Conservation (phyloP, 768 basidiomycete species). For the Hericium erinaceus region DNA sequence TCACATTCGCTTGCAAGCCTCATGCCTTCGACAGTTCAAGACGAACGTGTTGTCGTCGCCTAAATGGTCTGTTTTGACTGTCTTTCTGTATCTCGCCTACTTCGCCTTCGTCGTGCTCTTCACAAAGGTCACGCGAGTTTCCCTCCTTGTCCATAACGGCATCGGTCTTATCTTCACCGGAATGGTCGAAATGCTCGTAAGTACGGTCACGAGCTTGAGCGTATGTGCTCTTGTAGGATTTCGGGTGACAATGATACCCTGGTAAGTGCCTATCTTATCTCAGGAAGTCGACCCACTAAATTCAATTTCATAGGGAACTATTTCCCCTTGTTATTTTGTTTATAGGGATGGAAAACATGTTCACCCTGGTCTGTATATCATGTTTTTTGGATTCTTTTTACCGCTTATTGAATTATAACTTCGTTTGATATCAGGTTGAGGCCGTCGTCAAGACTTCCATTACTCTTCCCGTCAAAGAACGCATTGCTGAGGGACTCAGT, state of each 20-base stretch:
- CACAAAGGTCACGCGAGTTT: constrained; percentile 61
- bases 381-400: constrained; percentile 33
- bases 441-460: constrained; percentile 79
- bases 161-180: constrained; percentile 91
- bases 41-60: constrained; percentile 35
- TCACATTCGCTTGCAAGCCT: neutral
- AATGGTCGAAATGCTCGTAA: constrained; percentile 82
- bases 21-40: constrained; percentile 35
- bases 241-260: constrained; percentile 83
- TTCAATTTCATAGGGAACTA: constrained; percentile 48
- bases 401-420: constrained; percentile 10
- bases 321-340: constrained; percentile 92
- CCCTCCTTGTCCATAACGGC: constrained; percentile 83
- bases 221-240: constrained; percentile 88
- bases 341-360: constrained; percentile 97
- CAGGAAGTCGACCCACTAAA: neutral
- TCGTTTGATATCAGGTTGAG: constrained; percentile 49
- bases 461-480: constrained; percentile 81
- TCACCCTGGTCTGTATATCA: constrained; percentile 69
- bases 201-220: constrained; percentile 88
- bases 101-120: constrained; percentile 68
- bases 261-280: constrained; percentile 37
- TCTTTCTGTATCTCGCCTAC: constrained; percentile 71
- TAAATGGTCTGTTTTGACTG: constrained; percentile 52
- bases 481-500: constrained; percentile 86